phyloP scores from a whole-genome alignment of 306 rosid genomes.

The Lathyrus oleraceus region DNA sequence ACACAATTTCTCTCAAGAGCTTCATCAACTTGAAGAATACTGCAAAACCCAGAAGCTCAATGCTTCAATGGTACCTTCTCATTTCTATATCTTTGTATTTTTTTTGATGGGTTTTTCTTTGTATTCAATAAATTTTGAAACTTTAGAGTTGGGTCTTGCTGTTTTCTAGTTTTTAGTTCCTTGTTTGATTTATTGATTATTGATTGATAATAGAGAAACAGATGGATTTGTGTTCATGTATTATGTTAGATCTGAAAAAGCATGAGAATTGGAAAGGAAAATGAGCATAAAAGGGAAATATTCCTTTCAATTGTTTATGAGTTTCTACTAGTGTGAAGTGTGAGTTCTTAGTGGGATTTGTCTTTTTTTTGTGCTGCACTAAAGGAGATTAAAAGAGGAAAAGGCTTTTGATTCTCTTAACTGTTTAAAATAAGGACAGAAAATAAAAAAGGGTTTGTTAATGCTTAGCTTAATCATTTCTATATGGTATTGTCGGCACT shows the following conservation, averaged over 20 bases:
- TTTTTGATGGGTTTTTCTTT: constrained; percentile 31
- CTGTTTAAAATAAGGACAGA: constrained; percentile 32
- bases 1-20: constrained; percentile 67
- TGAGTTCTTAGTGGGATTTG: constrained; percentile 42
- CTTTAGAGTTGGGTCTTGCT: constrained; percentile 17
- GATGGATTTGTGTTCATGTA: constrained; percentile 54
- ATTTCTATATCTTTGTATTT: constrained; percentile 41
- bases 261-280: constrained; percentile 36
- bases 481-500: constrained; percentile 39
- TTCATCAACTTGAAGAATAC: constrained; percentile 81
- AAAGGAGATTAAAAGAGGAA: constrained; percentile 44
- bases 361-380: constrained; percentile 58
- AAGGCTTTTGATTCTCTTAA: constrained; percentile 34
- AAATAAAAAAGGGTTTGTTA: constrained; percentile 28
- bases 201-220: constrained; percentile 42
- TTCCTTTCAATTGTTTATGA: constrained; percentile 38
- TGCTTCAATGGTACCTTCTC: constrained; percentile 59
- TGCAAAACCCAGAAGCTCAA: constrained; percentile 62
- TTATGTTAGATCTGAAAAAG: constrained; percentile 66
- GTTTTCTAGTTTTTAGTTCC: neutral
- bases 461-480: constrained; percentile 45
- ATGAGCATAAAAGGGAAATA: constrained; percentile 38
- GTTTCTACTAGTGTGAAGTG: constrained; percentile 28
- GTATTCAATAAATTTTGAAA: constrained; percentile 19
- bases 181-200: constrained; percentile 30